Conservation (phyloP, 2,329 filamentous ascomycete genomes). For the Clarireedia monteithiana region DNA sequence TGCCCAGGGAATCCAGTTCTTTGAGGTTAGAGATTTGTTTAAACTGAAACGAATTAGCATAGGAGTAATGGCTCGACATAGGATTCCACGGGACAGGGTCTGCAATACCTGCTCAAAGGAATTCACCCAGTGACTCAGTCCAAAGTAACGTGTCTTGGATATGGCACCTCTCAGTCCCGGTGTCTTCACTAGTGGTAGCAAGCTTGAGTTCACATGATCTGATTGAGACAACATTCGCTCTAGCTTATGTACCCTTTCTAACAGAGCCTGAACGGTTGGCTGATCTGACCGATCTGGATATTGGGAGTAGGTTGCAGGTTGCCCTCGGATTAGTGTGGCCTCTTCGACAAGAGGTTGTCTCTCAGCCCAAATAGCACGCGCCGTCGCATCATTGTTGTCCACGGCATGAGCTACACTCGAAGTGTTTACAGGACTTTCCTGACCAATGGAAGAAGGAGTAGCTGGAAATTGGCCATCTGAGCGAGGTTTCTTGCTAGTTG, state of each 20-base stretch:
- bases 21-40: slow-evolving; percentile 5
- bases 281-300: neutral
- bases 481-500: neutral
- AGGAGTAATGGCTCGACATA: neutral
- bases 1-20: neutral
- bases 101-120: slow-evolving; percentile 13
- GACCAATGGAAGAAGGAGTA: neutral
- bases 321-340: neutral
- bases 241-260: slow-evolving; percentile 4
- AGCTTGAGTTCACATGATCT: neutral
- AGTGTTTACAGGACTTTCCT: neutral
- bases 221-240: neutral
- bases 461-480: neutral
- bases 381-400: neutral
- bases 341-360: neutral
- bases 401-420: neutral
- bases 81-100: no score
- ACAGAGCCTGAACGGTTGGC: neutral
- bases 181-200: neutral
- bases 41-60: slow-evolving; percentile 4
- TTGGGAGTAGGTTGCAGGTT: neutral
- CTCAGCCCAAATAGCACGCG: neutral
- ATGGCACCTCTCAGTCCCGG: slow-evolving; percentile 9
- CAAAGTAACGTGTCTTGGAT: slow-evolving; percentile 16
- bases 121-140: slow-evolving; percentile 18